phyloP scores from a whole-genome alignment of 2,329 filamentous ascomycete genomes.

The Xylaria digitata region DNA sequence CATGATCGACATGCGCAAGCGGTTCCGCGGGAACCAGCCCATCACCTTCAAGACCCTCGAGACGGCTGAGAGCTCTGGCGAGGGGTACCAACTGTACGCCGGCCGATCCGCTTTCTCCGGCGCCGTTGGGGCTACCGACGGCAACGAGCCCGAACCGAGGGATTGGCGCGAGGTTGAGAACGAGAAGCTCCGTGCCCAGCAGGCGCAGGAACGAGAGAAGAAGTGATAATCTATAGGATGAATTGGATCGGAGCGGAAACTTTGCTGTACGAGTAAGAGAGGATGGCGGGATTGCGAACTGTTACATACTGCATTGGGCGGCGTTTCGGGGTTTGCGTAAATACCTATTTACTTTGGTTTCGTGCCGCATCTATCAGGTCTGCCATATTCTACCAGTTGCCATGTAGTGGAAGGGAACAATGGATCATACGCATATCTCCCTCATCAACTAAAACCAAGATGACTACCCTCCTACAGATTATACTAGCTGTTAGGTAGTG shows the following conservation, averaged over 20 bases:
- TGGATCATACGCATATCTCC: background rate
- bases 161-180: conserved; percentile 76
- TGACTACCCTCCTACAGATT: background rate
- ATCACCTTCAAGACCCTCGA: conserved; percentile 73
- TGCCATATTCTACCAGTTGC: conserved; percentile 8
- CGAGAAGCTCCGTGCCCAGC: conserved; percentile 64
- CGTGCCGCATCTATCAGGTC: conserved; percentile 4
- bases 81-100: conserved; percentile 80
- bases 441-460: background rate
- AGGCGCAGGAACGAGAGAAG: conserved; percentile 42
- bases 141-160: conserved; percentile 70
- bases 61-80: conserved; percentile 67
- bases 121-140: conserved; percentile 72
- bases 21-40: conserved; percentile 93
- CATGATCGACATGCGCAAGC: conserved; percentile 98
- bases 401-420: background rate
- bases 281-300: background rate
- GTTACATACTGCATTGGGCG: conserved; percentile 45
- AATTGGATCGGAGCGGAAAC: background rate
- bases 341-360: conserved; percentile 31
- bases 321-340: conserved; percentile 42
- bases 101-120: conserved; percentile 77
- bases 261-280: conserved; percentile 24
- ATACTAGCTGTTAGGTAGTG: background rate
- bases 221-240: conserved; percentile 34